Conservation (phyloP, 2,329 filamentous ascomycete species). For the Stenocarpella maydis region DNA sequence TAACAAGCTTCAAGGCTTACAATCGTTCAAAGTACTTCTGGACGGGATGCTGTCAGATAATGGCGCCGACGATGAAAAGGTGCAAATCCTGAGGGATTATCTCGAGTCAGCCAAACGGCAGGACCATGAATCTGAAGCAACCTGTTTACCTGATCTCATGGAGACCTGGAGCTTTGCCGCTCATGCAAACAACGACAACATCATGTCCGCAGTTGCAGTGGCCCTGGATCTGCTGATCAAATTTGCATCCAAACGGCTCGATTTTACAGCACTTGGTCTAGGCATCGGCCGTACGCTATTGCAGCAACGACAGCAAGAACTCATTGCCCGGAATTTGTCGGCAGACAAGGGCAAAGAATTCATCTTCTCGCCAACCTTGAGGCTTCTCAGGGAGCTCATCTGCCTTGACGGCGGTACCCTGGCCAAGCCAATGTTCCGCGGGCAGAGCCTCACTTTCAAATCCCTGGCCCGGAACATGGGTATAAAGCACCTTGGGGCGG, state of each 20-base stretch:
- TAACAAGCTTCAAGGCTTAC: slow-evolving; percentile 58
- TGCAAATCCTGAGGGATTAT: slow-evolving; percentile 73
- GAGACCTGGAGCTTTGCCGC: slow-evolving; percentile 88
- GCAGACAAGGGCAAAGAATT: slow-evolving; percentile 85
- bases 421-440: slow-evolving; percentile 79
- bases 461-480: slow-evolving; percentile 82
- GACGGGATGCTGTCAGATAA: slow-evolving; percentile 68
- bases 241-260: slow-evolving; percentile 75
- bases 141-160: slow-evolving; percentile 81
- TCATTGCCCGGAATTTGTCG: slow-evolving; percentile 80
- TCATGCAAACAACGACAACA: slow-evolving; percentile 79
- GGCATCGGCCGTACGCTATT: slow-evolving; percentile 83
- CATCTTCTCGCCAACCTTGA: slow-evolving; percentile 86
- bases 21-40: slow-evolving; percentile 75
- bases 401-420: slow-evolving; percentile 85
- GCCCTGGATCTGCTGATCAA: slow-evolving; percentile 84
- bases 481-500: slow-evolving; percentile 67
- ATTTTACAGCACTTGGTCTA: slow-evolving; percentile 78
- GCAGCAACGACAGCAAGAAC: slow-evolving; percentile 80
- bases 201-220: slow-evolving; percentile 82
- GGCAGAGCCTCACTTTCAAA: slow-evolving; percentile 80
- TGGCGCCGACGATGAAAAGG: slow-evolving; percentile 56
- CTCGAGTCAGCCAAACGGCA: slow-evolving; percentile 65
- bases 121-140: slow-evolving; percentile 63
- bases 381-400: slow-evolving; percentile 85